These are phyloP conservation scores for Ustilago trichophora DNA, from an alignment of 1,284 basidiomycete genomes.

Conservation along the genomic window DNA sequence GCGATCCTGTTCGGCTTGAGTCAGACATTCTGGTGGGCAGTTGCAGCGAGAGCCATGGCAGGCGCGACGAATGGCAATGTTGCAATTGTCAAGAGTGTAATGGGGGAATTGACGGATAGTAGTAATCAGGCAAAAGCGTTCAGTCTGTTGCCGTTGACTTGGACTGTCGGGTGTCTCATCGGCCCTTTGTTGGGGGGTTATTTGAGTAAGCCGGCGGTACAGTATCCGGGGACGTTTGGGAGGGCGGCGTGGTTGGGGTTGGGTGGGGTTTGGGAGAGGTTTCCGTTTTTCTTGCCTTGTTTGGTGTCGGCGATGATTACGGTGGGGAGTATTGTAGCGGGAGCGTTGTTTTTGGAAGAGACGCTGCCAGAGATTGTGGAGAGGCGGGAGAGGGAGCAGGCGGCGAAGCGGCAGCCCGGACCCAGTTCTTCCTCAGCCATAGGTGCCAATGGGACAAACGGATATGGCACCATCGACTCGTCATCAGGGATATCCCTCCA, in stretches of 20 bases:
- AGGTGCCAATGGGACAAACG: too few relatives aligned
- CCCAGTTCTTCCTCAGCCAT: too few relatives aligned
- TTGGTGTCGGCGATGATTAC: conserved; percentile 58
- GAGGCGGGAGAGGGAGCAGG: conserved; percentile 3
- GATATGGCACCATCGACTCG: not conserved
- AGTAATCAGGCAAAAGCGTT: conserved; percentile 54
- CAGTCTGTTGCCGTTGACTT: conserved; percentile 46
- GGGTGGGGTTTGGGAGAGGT: conserved; percentile 42
- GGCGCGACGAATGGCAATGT: conserved; percentile 56
- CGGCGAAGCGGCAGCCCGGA: not conserved
- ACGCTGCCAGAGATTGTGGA: conserved; percentile 48
- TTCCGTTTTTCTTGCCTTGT: conserved; percentile 51
- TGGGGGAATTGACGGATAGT: conserved; percentile 52
- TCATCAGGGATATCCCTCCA: not conserved
- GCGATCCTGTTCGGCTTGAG: conserved; percentile 66
- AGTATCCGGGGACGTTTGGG: conserved; percentile 32
- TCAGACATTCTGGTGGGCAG: conserved; percentile 56
- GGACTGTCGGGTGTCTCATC: conserved; percentile 39
- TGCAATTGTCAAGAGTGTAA: conserved; percentile 42
- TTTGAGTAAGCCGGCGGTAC: conserved; percentile 48
- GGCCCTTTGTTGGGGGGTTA: conserved; percentile 59
- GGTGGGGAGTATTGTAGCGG: conserved; percentile 50
- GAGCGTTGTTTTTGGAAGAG: conserved; percentile 64
- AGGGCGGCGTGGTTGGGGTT: not conserved
- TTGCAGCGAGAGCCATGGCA: conserved; percentile 51